A percentile compares a stretch with the other conserved stretches of the same genome.
phyloP scores from a whole-genome alignment of 176 grass and related monocot genomes.

The Chloris gayana region DNA sequence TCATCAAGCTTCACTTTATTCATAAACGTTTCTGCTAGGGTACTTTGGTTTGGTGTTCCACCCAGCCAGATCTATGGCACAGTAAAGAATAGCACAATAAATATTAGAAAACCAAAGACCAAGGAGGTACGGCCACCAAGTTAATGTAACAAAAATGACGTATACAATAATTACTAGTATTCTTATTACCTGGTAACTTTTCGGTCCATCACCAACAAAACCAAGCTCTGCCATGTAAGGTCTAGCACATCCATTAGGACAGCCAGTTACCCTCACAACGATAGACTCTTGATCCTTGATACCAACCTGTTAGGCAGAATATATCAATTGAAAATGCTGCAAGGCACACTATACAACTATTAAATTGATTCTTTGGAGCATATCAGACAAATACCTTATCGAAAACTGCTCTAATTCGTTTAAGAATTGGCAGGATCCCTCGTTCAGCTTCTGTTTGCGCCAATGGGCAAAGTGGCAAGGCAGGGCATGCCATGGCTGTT shows the following conservation, averaged over 20 bases:
- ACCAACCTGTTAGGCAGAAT: constrained; percentile 64
- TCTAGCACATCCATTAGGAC: constrained; percentile 94
- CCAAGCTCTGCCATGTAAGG: constrained; percentile 99
- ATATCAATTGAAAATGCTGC: constrained; percentile 1
- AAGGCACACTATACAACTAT: background rate
- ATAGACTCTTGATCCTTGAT: constrained; percentile 71
- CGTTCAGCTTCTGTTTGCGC: constrained; percentile 96
- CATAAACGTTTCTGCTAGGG: constrained; percentile 79
- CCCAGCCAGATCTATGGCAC: constrained; percentile 91
- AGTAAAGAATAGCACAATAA: constrained; percentile 27
- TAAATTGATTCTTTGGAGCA: background rate
- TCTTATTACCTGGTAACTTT: constrained; percentile 85
- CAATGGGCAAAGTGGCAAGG: constrained; percentile 85
- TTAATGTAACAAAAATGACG: background rate
- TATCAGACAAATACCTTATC: constrained; percentile 59
- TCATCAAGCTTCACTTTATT: constrained; percentile 97
- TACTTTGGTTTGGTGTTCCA: constrained; percentile 86
- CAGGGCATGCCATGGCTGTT: constrained; percentile 95
- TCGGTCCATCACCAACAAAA: constrained; percentile 96
- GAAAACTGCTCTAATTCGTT: constrained; percentile 82
- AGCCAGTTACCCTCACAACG: constrained; percentile 93
- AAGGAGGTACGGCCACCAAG: background rate
- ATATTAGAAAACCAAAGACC: background rate
- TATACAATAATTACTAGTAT: background rate
- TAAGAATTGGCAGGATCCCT: constrained; percentile 86